Base-by-base conservation (phyloP, 768 basidiomycete species). In the Tephrocybe sp. region DNA sequence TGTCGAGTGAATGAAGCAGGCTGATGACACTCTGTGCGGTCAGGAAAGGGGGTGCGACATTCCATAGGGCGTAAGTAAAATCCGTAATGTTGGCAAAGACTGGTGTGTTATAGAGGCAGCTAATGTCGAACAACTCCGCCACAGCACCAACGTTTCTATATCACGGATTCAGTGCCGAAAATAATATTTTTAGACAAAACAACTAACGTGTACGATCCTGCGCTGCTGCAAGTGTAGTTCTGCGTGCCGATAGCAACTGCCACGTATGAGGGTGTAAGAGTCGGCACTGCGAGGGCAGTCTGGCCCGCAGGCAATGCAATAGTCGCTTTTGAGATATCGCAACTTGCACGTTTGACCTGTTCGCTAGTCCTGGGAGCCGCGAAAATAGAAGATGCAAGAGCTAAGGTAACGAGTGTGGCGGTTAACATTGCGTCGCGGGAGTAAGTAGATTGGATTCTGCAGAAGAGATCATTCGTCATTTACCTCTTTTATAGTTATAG, bases 61-160 rank as follows among this genome's bases (percentile, higher is more conserved):
- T 45, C 73, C 73, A 73, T 2, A 56, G 15, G 5, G 48, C 39
- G 45, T 57, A 64, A 4, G 63, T 68, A 0, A 50, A 13, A 25
- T 73, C 64, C 25, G 73, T 67, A 44, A 71, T 46, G 9, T 26
- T 16, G 5, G 51, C 34, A 62, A 49, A 78, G 1, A 52, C 50
- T 1, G 53, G 43, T 8, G 59, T 56, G 15, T 53, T 44, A 24
- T 68, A 69, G 30, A 81, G 55, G 64, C 81, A 82, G 5, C 79
- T 77, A 26, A 76, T 64, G 59, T 85, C 83, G 61, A 77, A 78
- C 9, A 84, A 65, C 47, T 79, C 73, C 3, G 73, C 75, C n/a
- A 76, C 62, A 41, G 79, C 77, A 16, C 80, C 80, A 22, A 67
- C 57, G 43, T 71, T 69, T 13, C 78, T 82, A 11, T 40, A 36